Conservation (phyloP, 768 basidiomycete species). For the Tulasnella sp. region DNA sequence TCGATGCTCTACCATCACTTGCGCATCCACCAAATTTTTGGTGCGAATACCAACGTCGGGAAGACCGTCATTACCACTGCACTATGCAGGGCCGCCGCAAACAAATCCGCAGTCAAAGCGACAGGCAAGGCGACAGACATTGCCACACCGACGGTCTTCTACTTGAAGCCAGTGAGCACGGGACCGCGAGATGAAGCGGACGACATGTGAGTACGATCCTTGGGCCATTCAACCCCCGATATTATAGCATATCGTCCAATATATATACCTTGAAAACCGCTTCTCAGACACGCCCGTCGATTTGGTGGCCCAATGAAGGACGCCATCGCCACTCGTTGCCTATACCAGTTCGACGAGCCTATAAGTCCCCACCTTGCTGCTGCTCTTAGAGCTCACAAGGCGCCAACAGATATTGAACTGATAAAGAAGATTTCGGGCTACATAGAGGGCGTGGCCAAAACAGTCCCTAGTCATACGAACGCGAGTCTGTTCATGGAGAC, state of each 20-base stretch:
- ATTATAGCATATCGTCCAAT: too few relatives aligned
- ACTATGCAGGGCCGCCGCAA: conserved; percentile 57
- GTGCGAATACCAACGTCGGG: conserved; percentile 93
- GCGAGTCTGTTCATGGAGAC: conserved; percentile 81
- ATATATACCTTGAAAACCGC: not conserved
- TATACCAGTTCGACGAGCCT: conserved; percentile 77
- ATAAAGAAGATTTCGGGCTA: conserved; percentile 51
- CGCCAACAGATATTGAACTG: conserved; percentile 54
- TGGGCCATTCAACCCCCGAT: too few relatives aligned
- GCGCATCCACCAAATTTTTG: conserved; percentile 82
- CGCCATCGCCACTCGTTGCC: conserved; percentile 50
- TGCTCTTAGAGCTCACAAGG: too few relatives aligned
- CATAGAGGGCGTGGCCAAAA: conserved; percentile 42
- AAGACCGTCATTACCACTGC: conserved; percentile 87
- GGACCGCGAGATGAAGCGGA: conserved; percentile 74
- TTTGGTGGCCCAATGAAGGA: conserved; percentile 25
- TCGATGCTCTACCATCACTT: conserved; percentile 82
- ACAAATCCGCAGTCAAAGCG: too few relatives aligned
- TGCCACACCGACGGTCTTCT: conserved; percentile 23
- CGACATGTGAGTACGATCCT: conserved; percentile 47
- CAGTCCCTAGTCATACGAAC: conserved; percentile 18
- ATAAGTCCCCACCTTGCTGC: conserved; percentile 91
- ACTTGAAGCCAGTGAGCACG: conserved; percentile 81
- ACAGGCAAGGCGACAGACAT: not conserved
- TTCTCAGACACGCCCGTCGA: conserved; percentile 61